These are phyloP conservation scores for Lactarius pseudohatsudake DNA, from an alignment of 768 basidiomycete species.

Conservation along the genomic window DNA sequence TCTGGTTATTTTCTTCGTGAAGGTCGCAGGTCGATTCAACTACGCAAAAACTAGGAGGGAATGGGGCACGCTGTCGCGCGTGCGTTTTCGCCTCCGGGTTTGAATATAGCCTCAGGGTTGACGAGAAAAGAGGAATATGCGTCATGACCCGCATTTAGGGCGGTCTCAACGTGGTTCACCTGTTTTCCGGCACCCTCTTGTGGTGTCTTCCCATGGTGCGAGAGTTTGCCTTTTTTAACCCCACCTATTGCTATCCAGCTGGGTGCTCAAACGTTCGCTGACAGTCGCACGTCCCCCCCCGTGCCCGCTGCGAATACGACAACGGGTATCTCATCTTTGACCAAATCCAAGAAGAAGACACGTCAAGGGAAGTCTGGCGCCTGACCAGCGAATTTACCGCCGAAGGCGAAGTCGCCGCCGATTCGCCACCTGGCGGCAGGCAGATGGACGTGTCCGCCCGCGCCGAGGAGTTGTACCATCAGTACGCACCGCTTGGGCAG, in stretches of 20 bases:
- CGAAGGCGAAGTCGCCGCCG: too few relatives aligned
- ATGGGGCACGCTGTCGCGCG: conserved; percentile 43
- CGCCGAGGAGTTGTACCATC: too few relatives aligned
- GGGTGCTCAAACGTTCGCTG: too few relatives aligned
- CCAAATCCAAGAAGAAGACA: too few relatives aligned
- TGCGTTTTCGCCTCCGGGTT: conserved; percentile 38
- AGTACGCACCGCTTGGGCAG: too few relatives aligned
- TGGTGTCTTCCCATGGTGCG: conserved; percentile 63
- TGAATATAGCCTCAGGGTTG: conserved; percentile 69
- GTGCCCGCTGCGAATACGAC: too few relatives aligned
- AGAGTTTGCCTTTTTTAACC: neutral
- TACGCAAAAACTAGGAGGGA: conserved; percentile 57
- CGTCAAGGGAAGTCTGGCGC: conserved; percentile 50
- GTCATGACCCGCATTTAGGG: conserved; percentile 57
- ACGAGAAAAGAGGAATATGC: conserved; percentile 57
- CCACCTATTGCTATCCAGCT: too few relatives aligned
- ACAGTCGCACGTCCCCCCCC: too few relatives aligned
- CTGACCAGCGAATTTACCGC: conserved; percentile 31
- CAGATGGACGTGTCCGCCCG: too few relatives aligned
- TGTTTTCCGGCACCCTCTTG: conserved; percentile 47
- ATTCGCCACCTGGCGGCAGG: too few relatives aligned
- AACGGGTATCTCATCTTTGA: too few relatives aligned
- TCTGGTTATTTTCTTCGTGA: conserved; percentile 12
- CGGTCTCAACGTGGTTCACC: conserved; percentile 58
- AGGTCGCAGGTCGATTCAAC: conserved; percentile 49